phyloP scores from a whole-genome alignment of 1,139 yeast genomes.

The Taiozyma sp. region DNA sequence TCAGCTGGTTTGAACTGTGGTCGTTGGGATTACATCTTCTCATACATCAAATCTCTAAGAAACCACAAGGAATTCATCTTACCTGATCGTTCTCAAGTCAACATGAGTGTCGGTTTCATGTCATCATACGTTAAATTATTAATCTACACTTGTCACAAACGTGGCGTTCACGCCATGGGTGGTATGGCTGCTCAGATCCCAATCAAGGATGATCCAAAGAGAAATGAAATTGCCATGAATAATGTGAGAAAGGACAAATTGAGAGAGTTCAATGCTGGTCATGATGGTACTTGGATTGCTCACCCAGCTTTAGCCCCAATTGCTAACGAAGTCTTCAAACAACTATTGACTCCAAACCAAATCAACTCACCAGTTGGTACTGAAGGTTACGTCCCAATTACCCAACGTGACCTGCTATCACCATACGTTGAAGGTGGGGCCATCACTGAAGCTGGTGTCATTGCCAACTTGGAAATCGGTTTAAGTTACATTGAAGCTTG shows the following conservation, averaged over 20 bases:
- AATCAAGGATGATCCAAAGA: slow-evolving; percentile 60
- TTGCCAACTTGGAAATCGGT: slow-evolving; percentile 68
- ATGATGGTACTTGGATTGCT: slow-evolving; percentile 83
- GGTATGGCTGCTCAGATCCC: slow-evolving; percentile 88
- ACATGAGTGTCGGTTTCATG: slow-evolving; percentile 77
- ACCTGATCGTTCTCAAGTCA: slow-evolving; percentile 72
- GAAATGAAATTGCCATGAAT: slow-evolving; percentile 64
- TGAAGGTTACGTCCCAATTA: slow-evolving; percentile 33
- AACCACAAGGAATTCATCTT: slow-evolving; percentile 55
- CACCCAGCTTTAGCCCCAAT: slow-evolving; percentile 76
- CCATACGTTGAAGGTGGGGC: slow-evolving; percentile 65
- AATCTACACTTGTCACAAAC: slow-evolving; percentile 67
- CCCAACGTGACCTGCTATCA: slow-evolving; percentile 66
- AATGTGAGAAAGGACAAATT: slow-evolving; percentile 69
- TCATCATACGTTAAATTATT: slow-evolving; percentile 63
- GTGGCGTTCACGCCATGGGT: slow-evolving; percentile 79
- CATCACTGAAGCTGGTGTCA: slow-evolving; percentile 68
- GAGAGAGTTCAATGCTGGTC: slow-evolving; percentile 72
- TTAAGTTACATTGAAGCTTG: slow-evolving; percentile 79
- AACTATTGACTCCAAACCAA: slow-evolving; percentile 85
- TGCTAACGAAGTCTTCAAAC: slow-evolving; percentile 72
- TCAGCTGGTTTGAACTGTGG: slow-evolving; percentile 79
- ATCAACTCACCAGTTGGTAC: slow-evolving; percentile 35
- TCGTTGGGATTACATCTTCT: slow-evolving; percentile 80
- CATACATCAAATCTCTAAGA: slow-evolving; percentile 65